phyloP scores from a whole-genome alignment of 805 yeast genomes.

The Kazachstania taianensis region DNA sequence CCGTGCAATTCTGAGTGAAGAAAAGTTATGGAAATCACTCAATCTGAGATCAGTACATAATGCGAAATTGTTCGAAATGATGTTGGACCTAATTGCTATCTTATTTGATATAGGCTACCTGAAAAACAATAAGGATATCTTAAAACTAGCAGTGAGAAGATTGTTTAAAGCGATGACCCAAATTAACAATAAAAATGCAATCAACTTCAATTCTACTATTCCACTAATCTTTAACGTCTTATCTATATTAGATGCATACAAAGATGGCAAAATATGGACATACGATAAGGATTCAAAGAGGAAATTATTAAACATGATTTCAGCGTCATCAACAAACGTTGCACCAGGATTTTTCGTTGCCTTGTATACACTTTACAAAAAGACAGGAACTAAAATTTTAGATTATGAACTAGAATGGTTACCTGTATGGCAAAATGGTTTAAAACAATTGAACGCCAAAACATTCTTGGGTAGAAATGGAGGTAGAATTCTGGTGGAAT shows the following conservation, averaged over 20 bases:
- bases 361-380: constrained; percentile 15
- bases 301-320: constrained; percentile 37
- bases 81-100: constrained; percentile 31
- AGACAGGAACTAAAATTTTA: constrained; percentile 9
- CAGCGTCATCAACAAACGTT: constrained; percentile 46
- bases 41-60: constrained; percentile 30
- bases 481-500: constrained; percentile 23
- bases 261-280: constrained; percentile 43
- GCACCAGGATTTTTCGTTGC: constrained; percentile 38
- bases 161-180: constrained; percentile 29
- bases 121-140: constrained; percentile 15
- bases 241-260: constrained; percentile 34
- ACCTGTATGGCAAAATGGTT: constrained; percentile 23
- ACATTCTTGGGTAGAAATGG: constrained; percentile 27
- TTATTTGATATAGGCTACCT: constrained; percentile 19
- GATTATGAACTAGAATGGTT: constrained; percentile 19
- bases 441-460: constrained; percentile 21
- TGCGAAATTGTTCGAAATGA: constrained; percentile 34
- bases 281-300: constrained; percentile 39
- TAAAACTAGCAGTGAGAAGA: constrained; percentile 28
- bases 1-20: constrained; percentile 31
- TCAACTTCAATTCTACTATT: constrained; percentile 38
- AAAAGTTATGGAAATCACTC: constrained; percentile 37
- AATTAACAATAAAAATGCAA: constrained; percentile 26
- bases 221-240: constrained; percentile 42